Conservation (phyloP, 139 green algal genomes). For the Pycnococcus provasolii region DNA sequence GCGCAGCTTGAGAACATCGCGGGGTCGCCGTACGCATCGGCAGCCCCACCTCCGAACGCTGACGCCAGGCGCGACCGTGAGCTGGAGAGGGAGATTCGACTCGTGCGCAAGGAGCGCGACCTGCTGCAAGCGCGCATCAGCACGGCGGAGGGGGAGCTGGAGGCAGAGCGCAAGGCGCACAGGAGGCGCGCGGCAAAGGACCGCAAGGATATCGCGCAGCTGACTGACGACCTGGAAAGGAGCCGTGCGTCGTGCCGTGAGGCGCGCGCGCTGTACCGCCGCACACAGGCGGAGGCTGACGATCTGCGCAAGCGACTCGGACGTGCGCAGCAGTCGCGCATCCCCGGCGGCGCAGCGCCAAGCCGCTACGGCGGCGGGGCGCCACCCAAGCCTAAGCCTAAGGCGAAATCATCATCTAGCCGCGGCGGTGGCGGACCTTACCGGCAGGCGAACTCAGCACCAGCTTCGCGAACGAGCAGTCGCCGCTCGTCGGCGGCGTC, state of each 20-base stretch:
- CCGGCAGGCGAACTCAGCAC: no score
- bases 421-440: no score
- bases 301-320: no score
- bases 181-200: constrained; percentile 4
- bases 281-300: no score
- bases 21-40: background rate
- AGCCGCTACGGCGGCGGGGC: no score
- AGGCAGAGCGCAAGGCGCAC: constrained; percentile 19
- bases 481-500: background rate
- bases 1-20: constrained; percentile 34
- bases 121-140: constrained; percentile 42
- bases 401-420: no score
- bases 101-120: constrained; percentile 57
- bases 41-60: background rate
- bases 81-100: constrained; percentile 5
- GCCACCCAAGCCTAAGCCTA: no score
- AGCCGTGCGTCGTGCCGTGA: constrained; percentile 40
- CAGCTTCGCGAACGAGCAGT: no score
- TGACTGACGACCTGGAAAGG: constrained; percentile 11
- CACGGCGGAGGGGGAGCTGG: constrained; percentile 43
- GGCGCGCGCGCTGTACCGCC: constrained; percentile 30
- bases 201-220: constrained; percentile 11
- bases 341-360: no score
- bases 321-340: no score
- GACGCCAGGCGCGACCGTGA: background rate